A percentile compares a stretch with the other conserved stretches of the same genome.
phyloP scores from a whole-genome alignment of 371 early-diverging fungal species.

The Cokeromyces recurvatus region DNA sequence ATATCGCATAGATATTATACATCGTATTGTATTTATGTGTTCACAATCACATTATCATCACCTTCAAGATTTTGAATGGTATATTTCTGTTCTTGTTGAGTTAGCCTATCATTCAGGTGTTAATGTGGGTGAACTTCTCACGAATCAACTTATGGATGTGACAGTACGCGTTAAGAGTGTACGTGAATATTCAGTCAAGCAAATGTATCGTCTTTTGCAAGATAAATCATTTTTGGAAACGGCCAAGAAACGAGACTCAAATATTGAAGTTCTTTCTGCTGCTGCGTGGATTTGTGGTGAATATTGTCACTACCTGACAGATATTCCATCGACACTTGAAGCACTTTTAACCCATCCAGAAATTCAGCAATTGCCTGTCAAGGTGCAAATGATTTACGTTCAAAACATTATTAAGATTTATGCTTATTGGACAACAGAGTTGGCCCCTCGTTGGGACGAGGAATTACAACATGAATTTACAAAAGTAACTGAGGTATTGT shows the following conservation, averaged over 20 bases:
- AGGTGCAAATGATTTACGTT: conserved; percentile 68
- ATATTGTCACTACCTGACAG: conserved; percentile 60
- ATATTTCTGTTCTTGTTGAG: conserved; percentile 75
- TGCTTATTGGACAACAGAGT: conserved; percentile 58
- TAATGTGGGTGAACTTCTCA: conserved; percentile 64
- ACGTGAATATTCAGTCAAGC: conserved; percentile 68
- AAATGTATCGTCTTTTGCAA: conserved; percentile 62
- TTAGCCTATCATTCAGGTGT: conserved; percentile 73
- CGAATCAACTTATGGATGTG: conserved; percentile 83
- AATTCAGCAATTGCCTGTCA: conserved; percentile 44
- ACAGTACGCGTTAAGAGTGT: conserved; percentile 85
- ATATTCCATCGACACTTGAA: conserved; percentile 52
- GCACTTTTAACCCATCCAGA: conserved; percentile 53
- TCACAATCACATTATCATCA: conserved; percentile 79
- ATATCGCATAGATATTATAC: conserved; percentile 78
- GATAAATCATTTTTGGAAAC: conserved; percentile 62
- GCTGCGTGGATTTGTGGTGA: conserved; percentile 93
- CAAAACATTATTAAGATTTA: conserved; percentile 76
- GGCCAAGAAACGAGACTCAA: conserved; percentile 57
- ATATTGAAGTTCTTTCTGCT: conserved; percentile 74
- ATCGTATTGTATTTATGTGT: conserved; percentile 79
- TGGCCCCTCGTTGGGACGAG: conserved; percentile 54
- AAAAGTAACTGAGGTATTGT: conserved; percentile 49
- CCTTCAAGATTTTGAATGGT: conserved; percentile 95
- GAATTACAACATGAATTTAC: conserved; percentile 45